Percentiles rank a stretch among this genome's conserved stretches.
Evolutionary conservation across 202 grass and related monocot genomes (phyloP).

Genomic region (Elaeis oleifera): DNA sequence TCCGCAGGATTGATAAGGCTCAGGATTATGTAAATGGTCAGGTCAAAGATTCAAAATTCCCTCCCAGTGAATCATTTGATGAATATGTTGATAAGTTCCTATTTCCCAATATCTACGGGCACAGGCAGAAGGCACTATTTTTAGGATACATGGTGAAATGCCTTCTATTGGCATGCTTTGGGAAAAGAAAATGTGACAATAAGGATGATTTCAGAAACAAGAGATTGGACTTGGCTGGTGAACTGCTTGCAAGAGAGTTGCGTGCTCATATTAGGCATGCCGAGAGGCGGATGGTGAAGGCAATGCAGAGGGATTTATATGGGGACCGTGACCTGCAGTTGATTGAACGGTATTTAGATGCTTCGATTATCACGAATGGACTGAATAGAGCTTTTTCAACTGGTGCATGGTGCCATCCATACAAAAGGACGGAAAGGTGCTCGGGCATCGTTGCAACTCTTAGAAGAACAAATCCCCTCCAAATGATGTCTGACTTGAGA

Average conservation of each 20-base stretch:
- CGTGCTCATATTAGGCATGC: conserved; percentile 81
- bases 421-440: conserved; percentile 55
- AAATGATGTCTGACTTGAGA: conserved; percentile 88
- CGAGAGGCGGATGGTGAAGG: conserved; percentile 77
- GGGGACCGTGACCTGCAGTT: conserved; percentile 60
- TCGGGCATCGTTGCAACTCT: conserved; percentile 81
- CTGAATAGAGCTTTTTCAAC: conserved; percentile 83
- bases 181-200: conserved; percentile 86
- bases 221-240: conserved; percentile 74
- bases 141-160: conserved; percentile 98
- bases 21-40: conserved; percentile 51
- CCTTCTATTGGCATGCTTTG: conserved; percentile 62
- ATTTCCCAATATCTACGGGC: conserved; percentile 65
- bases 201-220: conserved; percentile 99
- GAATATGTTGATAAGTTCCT: conserved; percentile 67
- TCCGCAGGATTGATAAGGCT: conserved; percentile 52
- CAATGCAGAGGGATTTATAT: conserved; percentile 91
- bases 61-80: conserved; percentile 76
- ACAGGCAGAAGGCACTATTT: conserved; percentile 68
- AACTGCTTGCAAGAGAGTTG: conserved; percentile 80
- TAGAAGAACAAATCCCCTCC: conserved; percentile 89
- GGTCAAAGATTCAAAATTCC: conserved; percentile 72
- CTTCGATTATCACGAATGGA: conserved; percentile 83
- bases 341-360: conserved; percentile 56
- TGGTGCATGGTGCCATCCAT: conserved; percentile 91